Conservation (phyloP, 2,329 filamentous ascomycete species). For the Diaporthe humulicola region DNA sequence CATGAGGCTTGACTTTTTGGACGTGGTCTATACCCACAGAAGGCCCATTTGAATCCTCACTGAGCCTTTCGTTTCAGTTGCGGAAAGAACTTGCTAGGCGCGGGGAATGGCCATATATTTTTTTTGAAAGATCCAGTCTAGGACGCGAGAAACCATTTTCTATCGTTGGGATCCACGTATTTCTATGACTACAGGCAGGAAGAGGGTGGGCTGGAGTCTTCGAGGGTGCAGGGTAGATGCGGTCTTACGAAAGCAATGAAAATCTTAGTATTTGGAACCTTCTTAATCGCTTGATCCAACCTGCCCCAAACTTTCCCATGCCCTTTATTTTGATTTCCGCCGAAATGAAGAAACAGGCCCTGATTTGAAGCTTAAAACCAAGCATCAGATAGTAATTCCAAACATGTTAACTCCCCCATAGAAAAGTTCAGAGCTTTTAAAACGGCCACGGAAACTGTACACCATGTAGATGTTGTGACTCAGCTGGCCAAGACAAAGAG, state of each 20-base stretch:
- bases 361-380: background rate
- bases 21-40: background rate
- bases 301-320: background rate
- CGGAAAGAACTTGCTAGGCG: background rate
- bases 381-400: background rate
- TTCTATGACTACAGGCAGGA: background rate
- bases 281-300: background rate
- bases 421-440: too few relatives aligned
- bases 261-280: background rate
- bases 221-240: background rate
- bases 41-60: background rate
- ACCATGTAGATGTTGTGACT: background rate
- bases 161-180: background rate
- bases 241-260: slow-evolving; percentile 8
- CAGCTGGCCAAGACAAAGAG: background rate
- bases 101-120: background rate
- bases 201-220: slow-evolving; percentile 2
- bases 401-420: background rate
- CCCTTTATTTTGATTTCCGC: too few relatives aligned
- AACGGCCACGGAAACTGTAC: background rate
- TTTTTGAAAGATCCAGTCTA: background rate
- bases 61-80: background rate
- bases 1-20: background rate
- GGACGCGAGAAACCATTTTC: background rate
- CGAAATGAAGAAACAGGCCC: too few relatives aligned